phyloP scores from a whole-genome alignment of 129 eudicot genomes.

The Kitagawia praeruptora region DNA sequence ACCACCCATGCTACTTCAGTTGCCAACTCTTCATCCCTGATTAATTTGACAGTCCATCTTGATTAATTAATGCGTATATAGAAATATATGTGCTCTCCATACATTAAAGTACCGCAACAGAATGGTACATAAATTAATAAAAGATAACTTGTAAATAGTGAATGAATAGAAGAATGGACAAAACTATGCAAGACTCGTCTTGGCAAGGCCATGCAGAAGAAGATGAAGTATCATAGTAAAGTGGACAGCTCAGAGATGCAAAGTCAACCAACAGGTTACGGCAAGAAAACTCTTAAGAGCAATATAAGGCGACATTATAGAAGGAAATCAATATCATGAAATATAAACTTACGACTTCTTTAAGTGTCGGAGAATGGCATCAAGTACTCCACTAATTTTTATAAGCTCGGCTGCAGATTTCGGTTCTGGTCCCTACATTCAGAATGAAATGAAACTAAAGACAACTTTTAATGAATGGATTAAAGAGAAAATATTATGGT shows the following conservation, averaged over 20 bases:
- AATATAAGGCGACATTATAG: not conserved
- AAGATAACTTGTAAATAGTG: not conserved
- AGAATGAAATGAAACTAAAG: not conserved
- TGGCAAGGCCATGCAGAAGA: not conserved
- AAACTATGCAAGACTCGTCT: not conserved
- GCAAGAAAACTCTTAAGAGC: not conserved
- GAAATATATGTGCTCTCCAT: not conserved
- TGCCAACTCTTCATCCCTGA: constrained; percentile 78
- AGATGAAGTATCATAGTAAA: not conserved
- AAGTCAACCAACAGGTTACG: not conserved
- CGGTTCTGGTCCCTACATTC: constrained; percentile 82
- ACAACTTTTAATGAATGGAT: not conserved
- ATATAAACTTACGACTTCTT: constrained; percentile 56
- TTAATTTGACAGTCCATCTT: constrained; percentile 2
- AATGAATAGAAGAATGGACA: not conserved
- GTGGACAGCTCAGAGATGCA: not conserved
- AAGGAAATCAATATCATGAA: not conserved
- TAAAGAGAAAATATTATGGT: not conserved
- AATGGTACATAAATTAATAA: not conserved
- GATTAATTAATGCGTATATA: not conserved
- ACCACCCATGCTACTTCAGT: constrained; percentile 99
- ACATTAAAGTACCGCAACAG: not conserved
- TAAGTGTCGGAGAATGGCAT: constrained; percentile 80
- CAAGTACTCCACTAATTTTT: constrained; percentile 70
- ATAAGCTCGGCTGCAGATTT: constrained; percentile 85